Base-by-base conservation (phyloP, 441 rosid species). In the Macaranga tanarius region DNA sequence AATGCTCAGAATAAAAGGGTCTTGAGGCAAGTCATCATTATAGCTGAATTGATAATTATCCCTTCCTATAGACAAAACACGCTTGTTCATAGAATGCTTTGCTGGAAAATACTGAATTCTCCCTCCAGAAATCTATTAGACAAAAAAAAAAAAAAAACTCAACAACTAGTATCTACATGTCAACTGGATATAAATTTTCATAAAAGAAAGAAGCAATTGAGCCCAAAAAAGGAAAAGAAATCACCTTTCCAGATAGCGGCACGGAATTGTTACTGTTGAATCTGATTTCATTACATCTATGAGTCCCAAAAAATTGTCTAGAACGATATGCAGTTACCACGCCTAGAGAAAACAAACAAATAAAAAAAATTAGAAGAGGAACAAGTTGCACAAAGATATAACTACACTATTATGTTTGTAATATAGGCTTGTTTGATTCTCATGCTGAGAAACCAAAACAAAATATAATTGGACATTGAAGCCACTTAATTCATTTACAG, bases 1-100 rank as follows among this genome's bases (percentile, higher is more conserved):
- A 54, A 84, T 79, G 65, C 79, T 85, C 38, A 79, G 59, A 89
- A 84, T 84, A 40, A 87, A 80, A 55, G 97, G 85, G 25, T 85
- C 84, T 62, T 72, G 81, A 28, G 76, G 78, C 48, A 67, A 42
- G 19, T 78, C 81, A n/a, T 77, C 77, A 19, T 78, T 76, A 47
- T 61, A 73, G 75, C 76, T 73, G 71, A 57, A 75, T 28, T 67
- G 86, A 67, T 76, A 76, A 69, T 73, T 59, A 77, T 76, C 76
- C 25, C 81, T 78, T 59, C 67, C 71, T 7, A 73, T 80, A 42
- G 84, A 71, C 50, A 67, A 57, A 40, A 74, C 76, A 73, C 65
- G 69, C 65, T 47, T 72, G 48, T 22, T 69, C 48, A 65, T 64
- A 19, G 60, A 57, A 61, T 26, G 66, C 70, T 67, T 60, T 13